Conservation (phyloP, 2,329 filamentous ascomycete species). For the Penicillium polonicum region DNA sequence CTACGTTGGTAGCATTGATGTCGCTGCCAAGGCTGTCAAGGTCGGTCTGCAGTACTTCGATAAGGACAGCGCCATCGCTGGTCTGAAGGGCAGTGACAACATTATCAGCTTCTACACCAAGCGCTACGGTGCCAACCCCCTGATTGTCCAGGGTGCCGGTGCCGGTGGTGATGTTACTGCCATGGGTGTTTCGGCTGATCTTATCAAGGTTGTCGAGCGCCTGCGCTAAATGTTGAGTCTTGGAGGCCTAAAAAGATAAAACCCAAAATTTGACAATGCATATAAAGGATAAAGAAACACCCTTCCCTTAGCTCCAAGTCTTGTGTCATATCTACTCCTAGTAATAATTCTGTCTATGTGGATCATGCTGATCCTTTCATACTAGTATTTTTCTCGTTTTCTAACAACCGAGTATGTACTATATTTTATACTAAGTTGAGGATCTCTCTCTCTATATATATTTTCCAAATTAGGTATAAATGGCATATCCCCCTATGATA, state of each 20-base stretch:
- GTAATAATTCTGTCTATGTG: rapidly evolving
- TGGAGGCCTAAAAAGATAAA: not conserved
- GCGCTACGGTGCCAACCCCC: slow-evolving; percentile 83
- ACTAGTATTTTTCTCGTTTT: too few relatives aligned
- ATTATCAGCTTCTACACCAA: slow-evolving; percentile 99
- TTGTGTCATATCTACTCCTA: not conserved
- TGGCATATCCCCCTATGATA: too few relatives aligned
- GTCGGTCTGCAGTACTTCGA: slow-evolving; percentile 91
- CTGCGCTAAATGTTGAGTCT: slow-evolving; percentile 50
- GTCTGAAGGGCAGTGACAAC: slow-evolving; percentile 95
- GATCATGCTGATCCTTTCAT: too few relatives aligned
- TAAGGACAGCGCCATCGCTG: slow-evolving; percentile 84
- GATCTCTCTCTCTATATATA: too few relatives aligned
- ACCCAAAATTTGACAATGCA: not conserved
- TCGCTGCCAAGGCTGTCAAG: slow-evolving; percentile 76
- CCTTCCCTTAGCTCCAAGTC: not conserved
- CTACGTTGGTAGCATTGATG: slow-evolving; percentile 91
- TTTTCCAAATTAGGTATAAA: too few relatives aligned
- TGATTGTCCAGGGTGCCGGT: slow-evolving; percentile 92
- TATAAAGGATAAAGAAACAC: not conserved
- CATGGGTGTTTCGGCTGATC: slow-evolving; percentile 93
- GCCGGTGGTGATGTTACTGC: slow-evolving; percentile 94
- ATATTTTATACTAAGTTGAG: too few relatives aligned
- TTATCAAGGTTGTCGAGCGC: slow-evolving; percentile 81
- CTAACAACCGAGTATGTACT: too few relatives aligned